Conservation (phyloP, 31 red algal species). For the Bonnemaisonia californica region DNA sequence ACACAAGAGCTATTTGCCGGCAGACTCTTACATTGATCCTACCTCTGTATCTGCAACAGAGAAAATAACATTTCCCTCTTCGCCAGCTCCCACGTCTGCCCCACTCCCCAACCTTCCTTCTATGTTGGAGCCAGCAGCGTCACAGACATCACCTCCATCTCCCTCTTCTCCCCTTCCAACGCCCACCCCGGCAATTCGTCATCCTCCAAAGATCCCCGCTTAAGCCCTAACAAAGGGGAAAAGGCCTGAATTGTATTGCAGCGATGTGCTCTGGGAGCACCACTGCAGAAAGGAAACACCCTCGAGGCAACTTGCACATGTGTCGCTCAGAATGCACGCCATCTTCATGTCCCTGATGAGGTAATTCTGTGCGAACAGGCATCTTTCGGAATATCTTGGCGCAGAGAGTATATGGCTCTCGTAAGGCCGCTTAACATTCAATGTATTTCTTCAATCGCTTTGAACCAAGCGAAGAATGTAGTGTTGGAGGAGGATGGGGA, state of each 20-base stretch:
- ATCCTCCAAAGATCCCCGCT: too few relatives aligned
- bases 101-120: too few relatives aligned
- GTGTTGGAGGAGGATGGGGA: neutral
- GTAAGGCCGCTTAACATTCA: conserved; percentile 11
- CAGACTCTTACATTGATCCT: too few relatives aligned
- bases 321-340: neutral
- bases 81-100: too few relatives aligned
- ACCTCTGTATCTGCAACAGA: too few relatives aligned
- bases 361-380: neutral
- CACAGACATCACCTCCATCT: too few relatives aligned
- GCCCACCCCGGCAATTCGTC: too few relatives aligned
- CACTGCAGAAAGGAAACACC: conserved; percentile 24
- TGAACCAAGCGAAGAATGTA: conserved; percentile 8
- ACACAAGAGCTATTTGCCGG: too few relatives aligned
- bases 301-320: conserved; percentile 7
- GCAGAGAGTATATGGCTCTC: conserved; percentile 14
- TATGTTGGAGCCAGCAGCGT: too few relatives aligned
- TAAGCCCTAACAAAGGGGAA: conserved; percentile 29
- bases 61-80: too few relatives aligned
- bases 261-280: neutral
- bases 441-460: conserved; percentile 7
- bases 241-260: conserved; percentile 22
- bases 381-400: conserved; percentile 10
- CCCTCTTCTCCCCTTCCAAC: too few relatives aligned
- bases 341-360: conserved; percentile 4